These are phyloP conservation scores for Fraxinus paxiana DNA, from an alignment of 305 asterid genomes.

Conservation along the genomic window DNA sequence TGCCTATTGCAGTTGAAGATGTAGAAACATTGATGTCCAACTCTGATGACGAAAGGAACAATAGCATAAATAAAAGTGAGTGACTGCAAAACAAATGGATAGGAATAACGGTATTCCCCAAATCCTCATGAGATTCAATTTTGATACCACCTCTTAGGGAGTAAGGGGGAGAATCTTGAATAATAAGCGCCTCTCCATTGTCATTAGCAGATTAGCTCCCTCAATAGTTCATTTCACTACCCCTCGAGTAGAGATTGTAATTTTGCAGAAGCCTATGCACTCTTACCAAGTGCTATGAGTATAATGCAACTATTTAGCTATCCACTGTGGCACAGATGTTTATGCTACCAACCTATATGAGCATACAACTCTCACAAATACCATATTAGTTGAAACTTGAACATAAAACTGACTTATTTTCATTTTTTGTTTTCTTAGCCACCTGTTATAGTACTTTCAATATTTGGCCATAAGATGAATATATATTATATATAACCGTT, in stretches of 20 bases:
- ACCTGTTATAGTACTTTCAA: background rate
- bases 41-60: background rate
- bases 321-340: background rate
- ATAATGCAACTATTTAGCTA: background rate
- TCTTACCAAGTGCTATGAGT: background rate
- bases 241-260: background rate
- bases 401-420: background rate
- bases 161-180: background rate
- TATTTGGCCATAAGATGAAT: background rate
- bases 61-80: background rate
- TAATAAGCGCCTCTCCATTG: background rate
- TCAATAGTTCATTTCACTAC: background rate
- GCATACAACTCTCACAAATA: background rate
- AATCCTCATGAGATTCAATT: background rate
- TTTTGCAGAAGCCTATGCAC: background rate
- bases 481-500: background rate
- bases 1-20: background rate
- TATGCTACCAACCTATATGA: background rate
- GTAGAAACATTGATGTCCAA: background rate
- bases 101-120: background rate
- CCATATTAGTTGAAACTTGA: background rate
- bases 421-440: background rate
- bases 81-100: background rate
- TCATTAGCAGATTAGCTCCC: background rate
- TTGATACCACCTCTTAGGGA: background rate